Conservation (phyloP, 2,329 filamentous ascomycete genomes). For the Fusarium zealandicum region DNA sequence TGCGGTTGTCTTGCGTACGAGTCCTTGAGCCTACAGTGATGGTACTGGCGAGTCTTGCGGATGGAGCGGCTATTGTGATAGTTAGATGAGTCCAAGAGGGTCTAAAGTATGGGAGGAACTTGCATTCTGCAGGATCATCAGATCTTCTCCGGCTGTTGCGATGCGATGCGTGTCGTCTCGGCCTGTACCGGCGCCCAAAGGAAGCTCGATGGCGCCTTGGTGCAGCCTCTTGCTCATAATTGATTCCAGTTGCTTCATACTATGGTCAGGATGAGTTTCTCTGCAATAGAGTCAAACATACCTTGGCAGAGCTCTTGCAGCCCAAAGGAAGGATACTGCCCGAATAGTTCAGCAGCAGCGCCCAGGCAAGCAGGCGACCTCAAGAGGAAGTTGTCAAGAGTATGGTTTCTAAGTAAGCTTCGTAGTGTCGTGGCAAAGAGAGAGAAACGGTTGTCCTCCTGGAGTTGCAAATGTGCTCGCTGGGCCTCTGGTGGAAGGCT, state of each 20-base stretch:
- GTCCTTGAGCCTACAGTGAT: neutral
- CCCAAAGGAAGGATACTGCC: constrained; percentile 22
- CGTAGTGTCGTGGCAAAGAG: constrained; percentile 24
- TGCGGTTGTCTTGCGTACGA: neutral
- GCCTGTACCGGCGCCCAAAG: neutral
- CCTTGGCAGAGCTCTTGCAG: constrained; percentile 21
- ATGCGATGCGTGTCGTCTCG: constrained; percentile 2
- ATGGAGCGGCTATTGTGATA: neutral
- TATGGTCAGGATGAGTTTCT: constrained; percentile 3
- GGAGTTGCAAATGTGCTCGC: constrained; percentile 17
- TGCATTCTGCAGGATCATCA: neutral
- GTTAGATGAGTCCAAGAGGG: no score
- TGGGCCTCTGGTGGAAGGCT: constrained; percentile 24
- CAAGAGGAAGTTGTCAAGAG: constrained; percentile 34
- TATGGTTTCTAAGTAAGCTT: constrained; percentile 9
- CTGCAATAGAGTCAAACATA: neutral
- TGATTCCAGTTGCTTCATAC: constrained; percentile 1
- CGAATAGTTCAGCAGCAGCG: constrained; percentile 30
- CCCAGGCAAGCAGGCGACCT: constrained; percentile 19
- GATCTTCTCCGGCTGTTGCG: neutral
- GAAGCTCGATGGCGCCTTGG: neutral
- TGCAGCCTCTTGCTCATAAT: neutral
- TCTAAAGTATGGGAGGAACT: neutral
- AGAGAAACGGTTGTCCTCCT: neutral
- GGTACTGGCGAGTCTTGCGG: constrained; percentile 8